Conservation (phyloP, 2,329 filamentous ascomycete species). For the Aspergillus quadrilineatus region DNA sequence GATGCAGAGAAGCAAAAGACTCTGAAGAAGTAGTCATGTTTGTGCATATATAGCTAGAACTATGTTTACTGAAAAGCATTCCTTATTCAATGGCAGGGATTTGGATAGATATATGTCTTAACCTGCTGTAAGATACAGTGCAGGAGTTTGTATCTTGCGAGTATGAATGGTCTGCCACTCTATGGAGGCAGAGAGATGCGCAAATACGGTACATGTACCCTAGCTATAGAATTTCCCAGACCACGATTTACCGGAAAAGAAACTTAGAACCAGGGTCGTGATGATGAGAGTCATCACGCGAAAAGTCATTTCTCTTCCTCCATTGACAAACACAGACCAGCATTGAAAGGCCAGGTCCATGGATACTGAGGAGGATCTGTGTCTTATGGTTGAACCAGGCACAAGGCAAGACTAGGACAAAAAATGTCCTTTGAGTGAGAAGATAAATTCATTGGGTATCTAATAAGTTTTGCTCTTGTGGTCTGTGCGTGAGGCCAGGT, state of each 20-base stretch:
- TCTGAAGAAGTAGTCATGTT: constrained; percentile 53
- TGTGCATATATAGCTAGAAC: background rate
- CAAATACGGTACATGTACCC: constrained; percentile 24
- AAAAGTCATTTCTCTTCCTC: constrained; percentile 39
- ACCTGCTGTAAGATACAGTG: background rate
- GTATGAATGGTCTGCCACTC: background rate
- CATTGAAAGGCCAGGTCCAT: constrained; percentile 43
- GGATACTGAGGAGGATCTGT: constrained; percentile 43
- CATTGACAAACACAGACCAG: constrained; percentile 46
- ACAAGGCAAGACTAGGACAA: background rate
- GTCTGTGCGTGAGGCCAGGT: background rate
- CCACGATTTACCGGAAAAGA: constrained; percentile 17
- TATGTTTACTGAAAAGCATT: background rate
- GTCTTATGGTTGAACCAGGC: background rate
- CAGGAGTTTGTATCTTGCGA: background rate
- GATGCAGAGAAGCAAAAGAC: constrained; percentile 93
- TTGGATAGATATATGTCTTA: too few relatives aligned
- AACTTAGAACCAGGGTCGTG: constrained; percentile 27
- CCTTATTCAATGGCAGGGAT: too few relatives aligned
- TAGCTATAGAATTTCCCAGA: constrained; percentile 17
- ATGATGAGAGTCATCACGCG: constrained; percentile 28
- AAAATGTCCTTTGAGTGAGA: background rate
- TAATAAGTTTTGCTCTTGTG: background rate
- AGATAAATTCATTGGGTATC: constrained; percentile 10
- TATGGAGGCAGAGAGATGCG: background rate